A percentile compares a stretch with the other conserved stretches of the same genome.
Evolutionary conservation across 345 rosid species (phyloP).

Genomic region (Streptanthus diversifolius): DNA sequence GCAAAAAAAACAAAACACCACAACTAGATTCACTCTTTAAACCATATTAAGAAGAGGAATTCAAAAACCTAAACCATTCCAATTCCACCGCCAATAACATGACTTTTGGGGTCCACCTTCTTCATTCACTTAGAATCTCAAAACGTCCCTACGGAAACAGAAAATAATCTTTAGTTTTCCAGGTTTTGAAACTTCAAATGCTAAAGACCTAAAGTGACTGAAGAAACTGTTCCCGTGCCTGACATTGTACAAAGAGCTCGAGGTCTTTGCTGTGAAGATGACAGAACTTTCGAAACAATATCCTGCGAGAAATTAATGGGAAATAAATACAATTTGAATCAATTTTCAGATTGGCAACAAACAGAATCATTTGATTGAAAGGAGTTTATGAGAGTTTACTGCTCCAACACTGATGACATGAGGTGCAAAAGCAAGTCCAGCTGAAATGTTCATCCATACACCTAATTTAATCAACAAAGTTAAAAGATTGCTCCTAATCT

Average conservation of each 20-base stretch:
- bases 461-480: slow-evolving; percentile 46
- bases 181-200: slow-evolving; percentile 60
- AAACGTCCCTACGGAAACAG: slow-evolving; percentile 78
- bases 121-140: slow-evolving; percentile 90
- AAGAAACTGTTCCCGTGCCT: slow-evolving; percentile 84
- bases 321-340: neutral
- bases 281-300: slow-evolving; percentile 70
- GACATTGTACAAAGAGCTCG: slow-evolving; percentile 92
- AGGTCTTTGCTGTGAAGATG: slow-evolving; percentile 84
- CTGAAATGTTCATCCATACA: slow-evolving; percentile 98
- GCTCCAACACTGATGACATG: slow-evolving; percentile 75
- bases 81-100: slow-evolving; percentile 85
- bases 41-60: neutral
- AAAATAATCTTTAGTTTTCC: slow-evolving; percentile 12
- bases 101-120: slow-evolving; percentile 73
- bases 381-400: slow-evolving; percentile 34
- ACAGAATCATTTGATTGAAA: neutral
- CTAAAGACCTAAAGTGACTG: slow-evolving; percentile 64
- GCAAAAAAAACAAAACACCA: too few relatives aligned
- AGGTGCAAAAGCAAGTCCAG: slow-evolving; percentile 93
- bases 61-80: slow-evolving; percentile 70
- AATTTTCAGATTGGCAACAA: neutral
- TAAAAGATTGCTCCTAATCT: neutral
- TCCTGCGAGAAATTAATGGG: slow-evolving; percentile 48
- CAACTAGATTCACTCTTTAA: too few relatives aligned